Base-by-base conservation (phyloP, 2,329 filamentous ascomycete genomes). In the Westerdykella sp. region DNA sequence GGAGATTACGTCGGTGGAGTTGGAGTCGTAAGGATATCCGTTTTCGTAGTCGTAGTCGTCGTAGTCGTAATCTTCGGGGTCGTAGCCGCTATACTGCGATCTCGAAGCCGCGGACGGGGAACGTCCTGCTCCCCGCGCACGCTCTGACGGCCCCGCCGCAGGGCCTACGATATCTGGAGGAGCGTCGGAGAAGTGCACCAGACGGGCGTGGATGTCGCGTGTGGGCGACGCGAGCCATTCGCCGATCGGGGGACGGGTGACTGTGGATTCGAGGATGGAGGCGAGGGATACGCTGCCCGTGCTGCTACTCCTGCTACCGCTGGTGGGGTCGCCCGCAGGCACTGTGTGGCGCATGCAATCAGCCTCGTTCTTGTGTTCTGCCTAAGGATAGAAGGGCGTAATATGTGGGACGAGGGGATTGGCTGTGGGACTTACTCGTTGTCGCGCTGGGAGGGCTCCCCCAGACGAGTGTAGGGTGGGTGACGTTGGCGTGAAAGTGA, bases 221-320 rank as follows among this genome's bases (percentile, higher is more conserved):
- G 50, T 51, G 45, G 50, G 48, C 25, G 56, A 50, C 30, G 44
- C 49, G 13, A 61, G 51, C 59, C 57, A 62, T 45, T 53, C 47
- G 46, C 53, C 43, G 45, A 60, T 39, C 21, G 47, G 52, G 28
- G 46, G 37, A 13, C 41, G 55, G 18, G 49, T 55, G 25, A 54
- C 48, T 30, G 41, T 35, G 25, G 25, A 28, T 35, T 35, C n/a
- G 37, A 34, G 41, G 22, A 43, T 35, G n/a, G 32, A 15, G n/a
- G 32, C 16, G n/a, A 35, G 32, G 16, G 32, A 35, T 14, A 35
- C 16, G 13, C 25, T 12, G 25, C 25, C 9, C 9, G 25, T 28
- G 25, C 25, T 28, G 25, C 4, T 10, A 10, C 10, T 28, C 11
- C 25, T 35, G 32, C 9, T 14, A 11, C n/a, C n/a, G 32, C 32